Conservation (phyloP, 805 yeast genomes). For the Starmerella kuoi region DNA sequence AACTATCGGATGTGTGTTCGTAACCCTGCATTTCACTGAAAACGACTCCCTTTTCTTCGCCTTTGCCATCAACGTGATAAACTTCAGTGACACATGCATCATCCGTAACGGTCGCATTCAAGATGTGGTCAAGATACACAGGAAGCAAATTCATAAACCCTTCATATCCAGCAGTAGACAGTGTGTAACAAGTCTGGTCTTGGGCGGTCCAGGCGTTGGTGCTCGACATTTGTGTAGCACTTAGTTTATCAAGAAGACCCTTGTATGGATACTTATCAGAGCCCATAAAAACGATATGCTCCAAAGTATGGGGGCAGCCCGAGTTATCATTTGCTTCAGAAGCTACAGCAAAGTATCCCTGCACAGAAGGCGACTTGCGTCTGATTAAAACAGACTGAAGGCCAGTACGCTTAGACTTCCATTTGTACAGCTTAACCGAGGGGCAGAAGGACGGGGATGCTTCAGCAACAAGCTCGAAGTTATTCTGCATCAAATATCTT, state of each 20-base stretch:
- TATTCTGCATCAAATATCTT: not conserved
- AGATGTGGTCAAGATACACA: conserved; percentile 75
- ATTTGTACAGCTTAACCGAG: conserved; percentile 34
- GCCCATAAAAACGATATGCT: conserved; percentile 91
- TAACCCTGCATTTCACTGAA: conserved; percentile 95
- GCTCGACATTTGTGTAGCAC: conserved; percentile 67
- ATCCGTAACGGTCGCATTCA: conserved; percentile 76
- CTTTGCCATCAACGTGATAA: conserved; percentile 82
- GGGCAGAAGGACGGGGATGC: conserved; percentile 22
- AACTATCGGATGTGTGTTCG: conserved; percentile 61
- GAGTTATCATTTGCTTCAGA: conserved; percentile 79
- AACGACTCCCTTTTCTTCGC: conserved; percentile 90
- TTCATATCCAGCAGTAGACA: conserved; percentile 91
- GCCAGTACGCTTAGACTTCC: conserved; percentile 71
- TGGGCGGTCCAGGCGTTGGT: conserved; percentile 97
- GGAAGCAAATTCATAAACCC: conserved; percentile 80
- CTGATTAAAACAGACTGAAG: conserved; percentile 64
- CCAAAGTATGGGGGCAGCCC: conserved; percentile 92
- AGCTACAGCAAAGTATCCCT: conserved; percentile 92
- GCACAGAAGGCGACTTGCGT: conserved; percentile 71
- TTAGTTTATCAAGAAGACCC: conserved; percentile 77
- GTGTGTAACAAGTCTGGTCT: conserved; percentile 88
- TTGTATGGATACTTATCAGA: conserved; percentile 79
- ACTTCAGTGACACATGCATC: conserved; percentile 90
- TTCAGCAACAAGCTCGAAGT: conserved; percentile 18